A percentile compares a stretch with the other conserved stretches of the same genome.
phyloP scores from a whole-genome alignment of 116 monocot species.

The Cymodocea nodosa region DNA sequence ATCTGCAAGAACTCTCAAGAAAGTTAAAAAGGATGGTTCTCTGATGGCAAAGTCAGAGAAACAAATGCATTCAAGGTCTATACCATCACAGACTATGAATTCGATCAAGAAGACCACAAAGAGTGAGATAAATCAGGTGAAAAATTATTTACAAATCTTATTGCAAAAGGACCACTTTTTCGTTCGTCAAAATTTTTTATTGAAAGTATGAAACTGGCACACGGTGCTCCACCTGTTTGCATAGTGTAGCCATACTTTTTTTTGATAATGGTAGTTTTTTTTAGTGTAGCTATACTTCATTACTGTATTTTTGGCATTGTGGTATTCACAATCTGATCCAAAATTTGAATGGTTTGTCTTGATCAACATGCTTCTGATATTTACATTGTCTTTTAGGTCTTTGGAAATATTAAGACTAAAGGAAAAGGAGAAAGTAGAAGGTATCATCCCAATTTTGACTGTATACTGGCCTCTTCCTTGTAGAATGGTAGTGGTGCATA shows the following conservation, averaged over 20 bases:
- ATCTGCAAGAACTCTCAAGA: slow-evolving; percentile 11
- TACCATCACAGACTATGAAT: not conserved
- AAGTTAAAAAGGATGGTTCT: slow-evolving; percentile 11
- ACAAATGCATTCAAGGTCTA: slow-evolving; percentile 8
- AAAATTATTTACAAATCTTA: not conserved
- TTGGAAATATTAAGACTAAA: slow-evolving; percentile 14
- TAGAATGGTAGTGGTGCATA: not conserved
- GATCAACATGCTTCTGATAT: not conserved
- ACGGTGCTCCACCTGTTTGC: too few relatives aligned
- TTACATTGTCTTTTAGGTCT: slow-evolving; percentile 25
- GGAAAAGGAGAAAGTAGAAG: slow-evolving; percentile 24
- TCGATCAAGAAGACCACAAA: slow-evolving; percentile 3
- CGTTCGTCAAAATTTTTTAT: too few relatives aligned
- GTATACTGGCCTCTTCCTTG: not conserved
- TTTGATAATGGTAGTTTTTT: too few relatives aligned
- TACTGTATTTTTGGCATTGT: not conserved
- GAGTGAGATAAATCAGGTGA: slow-evolving; percentile 11
- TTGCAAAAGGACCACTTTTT: too few relatives aligned
- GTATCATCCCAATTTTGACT: slow-evolving; percentile 13
- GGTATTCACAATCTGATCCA: not conserved
- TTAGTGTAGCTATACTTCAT: too few relatives aligned
- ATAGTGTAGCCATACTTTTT: too few relatives aligned
- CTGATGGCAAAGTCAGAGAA: slow-evolving; percentile 16
- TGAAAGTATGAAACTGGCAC: too few relatives aligned
- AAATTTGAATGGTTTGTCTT: not conserved